Base-by-base conservation (phyloP, 1,284 basidiomycete species). In the Afroboletus lepidellus region DNA sequence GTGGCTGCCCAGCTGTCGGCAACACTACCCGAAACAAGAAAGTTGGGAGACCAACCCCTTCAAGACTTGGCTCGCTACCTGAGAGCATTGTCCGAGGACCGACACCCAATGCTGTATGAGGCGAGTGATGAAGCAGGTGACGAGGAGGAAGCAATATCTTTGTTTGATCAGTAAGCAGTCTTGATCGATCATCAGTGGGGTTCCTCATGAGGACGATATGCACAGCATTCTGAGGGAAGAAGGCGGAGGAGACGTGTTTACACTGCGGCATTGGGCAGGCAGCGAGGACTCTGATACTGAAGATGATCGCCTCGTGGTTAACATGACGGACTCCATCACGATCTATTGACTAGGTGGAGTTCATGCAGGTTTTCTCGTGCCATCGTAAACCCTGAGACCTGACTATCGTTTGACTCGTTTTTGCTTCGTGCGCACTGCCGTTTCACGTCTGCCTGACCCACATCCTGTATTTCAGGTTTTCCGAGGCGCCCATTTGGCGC, bases 161-260 rank as follows among this genome's bases (percentile, higher is more conserved):
- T 80, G 57, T 81, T 81, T 63, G 79, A 81, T 58, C 71, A 74
- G 79, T 82, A 56, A 57, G 79, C 66, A 16, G 21, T 32, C 42
- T 21, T 44, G 44, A 45, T 41, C 34, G 57, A 57, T 56, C 50
- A 54, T 46, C 41, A 21, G 29, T 20, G 43, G 33, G 13, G 29
- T 16, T 48, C 9, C 37, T 61, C 41, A 63, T 49, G 23, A 25
- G 6, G 33, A 44, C 29, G 43, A 39, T 24, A 18, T 27, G 42
- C 27, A 45, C 39, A 81, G 78, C 54, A 75, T 81, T 37, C 46
- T 82, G 32, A 70, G 74, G 41, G 66, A 73, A 55, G 81, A 84
- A 64, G 77, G 79, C 3, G 61, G 69, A 27, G 66, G 63, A 1
- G 79, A 84, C 64, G 73, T 82, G 16, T 84, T 83, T 60, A 56